Base-by-base conservation (phyloP, 1,284 basidiomycete genomes). In the Cystobasidiaceae sp. region DNA sequence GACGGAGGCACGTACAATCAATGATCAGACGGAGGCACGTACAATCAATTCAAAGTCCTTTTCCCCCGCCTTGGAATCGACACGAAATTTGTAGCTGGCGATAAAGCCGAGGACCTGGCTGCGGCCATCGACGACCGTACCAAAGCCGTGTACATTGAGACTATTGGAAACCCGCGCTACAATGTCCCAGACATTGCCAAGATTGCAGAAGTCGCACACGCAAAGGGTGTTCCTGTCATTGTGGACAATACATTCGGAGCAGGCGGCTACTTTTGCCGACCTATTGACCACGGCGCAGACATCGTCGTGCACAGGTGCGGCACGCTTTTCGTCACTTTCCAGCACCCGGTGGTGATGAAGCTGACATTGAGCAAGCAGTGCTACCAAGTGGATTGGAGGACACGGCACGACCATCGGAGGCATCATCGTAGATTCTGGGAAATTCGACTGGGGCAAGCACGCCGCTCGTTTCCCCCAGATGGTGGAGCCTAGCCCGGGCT, bases 241-340 rank as follows among this genome's bases (percentile, higher is more conserved):
- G 90, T 93, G 0, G 91, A 93, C 77, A 93, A 93, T 78, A 93
- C 90, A 0, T 92, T 93, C 71, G 90, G 90, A 68, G 86, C 89
- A 76, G 70, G 59, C 7, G 85, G 87, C 17, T 90, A 87, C 74
- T 80, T 89, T 37, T 76, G 87, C 60, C 80, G 82, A 3, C 89
- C 90, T 9, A 85, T 92, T 64, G 83, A 87, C 27, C 82, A 85
- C 69, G 90, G 90, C 27, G 90, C 89, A 45, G 86, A 93, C 73
- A 88, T 93, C 64, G 82, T 93, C 67, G 78, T 68, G 13, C 33
- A 65, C n/a, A n/a, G n/a, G n/a, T n/a, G n/a, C n/a, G n/a, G n/a
- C n/a, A n/a, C n/a, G n/a, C n/a, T 7, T 44, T 33, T 45, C 39
- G n/a, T n/a, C n/a, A n/a, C n/a, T n/a, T n/a, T n/a, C n/a, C n/a